phyloP scores from a whole-genome alignment of 306 rosid genomes.

The Lotus japonicus region DNA sequence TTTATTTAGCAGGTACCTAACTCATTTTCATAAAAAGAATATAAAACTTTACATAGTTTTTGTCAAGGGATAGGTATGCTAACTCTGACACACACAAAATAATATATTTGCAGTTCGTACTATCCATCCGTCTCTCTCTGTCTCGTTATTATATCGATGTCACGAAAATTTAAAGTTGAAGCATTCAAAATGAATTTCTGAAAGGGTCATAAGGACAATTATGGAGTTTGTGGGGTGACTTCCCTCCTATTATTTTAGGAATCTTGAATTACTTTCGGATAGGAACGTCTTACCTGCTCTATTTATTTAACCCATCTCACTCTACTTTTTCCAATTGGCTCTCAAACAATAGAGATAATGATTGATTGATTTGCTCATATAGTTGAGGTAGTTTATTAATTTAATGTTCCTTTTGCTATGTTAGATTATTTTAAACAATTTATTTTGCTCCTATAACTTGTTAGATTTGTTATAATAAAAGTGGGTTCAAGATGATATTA shows the following conservation, averaged over 20 bases:
- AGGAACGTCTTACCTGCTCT: conserved; percentile 24
- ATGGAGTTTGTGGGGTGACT: conserved; percentile 14
- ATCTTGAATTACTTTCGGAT: conserved; percentile 14
- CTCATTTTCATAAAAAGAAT: background rate
- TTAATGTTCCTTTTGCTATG: background rate
- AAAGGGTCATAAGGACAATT: background rate
- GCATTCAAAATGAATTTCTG: background rate
- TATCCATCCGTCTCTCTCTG: background rate
- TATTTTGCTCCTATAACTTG: no score
- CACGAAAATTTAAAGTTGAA: background rate
- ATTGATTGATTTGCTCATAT: background rate
- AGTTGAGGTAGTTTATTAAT: no score
- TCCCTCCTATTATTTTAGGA: background rate
- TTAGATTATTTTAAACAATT: background rate
- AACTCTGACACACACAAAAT: background rate
- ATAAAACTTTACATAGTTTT: background rate
- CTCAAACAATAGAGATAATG: background rate
- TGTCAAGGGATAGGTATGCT: background rate
- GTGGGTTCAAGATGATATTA: no score
- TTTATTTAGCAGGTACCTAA: background rate
- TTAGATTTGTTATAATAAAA: background rate
- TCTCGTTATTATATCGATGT: background rate
- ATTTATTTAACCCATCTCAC: background rate
- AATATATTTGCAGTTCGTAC: background rate
- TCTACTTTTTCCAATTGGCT: background rate